Conservation (phyloP, 2,329 filamentous ascomycete species). For the Aspergillus tamarii region DNA sequence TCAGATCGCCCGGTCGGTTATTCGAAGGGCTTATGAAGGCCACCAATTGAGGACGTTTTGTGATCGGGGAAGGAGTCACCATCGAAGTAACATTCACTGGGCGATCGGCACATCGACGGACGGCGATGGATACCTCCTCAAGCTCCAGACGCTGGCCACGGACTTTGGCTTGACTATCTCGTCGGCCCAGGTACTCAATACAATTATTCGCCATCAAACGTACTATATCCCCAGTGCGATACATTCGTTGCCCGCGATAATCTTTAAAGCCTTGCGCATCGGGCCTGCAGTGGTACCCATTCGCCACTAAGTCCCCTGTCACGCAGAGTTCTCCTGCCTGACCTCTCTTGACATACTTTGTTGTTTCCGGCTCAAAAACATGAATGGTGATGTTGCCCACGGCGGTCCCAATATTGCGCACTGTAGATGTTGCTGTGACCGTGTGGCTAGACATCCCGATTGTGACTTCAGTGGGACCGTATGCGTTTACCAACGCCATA, state of each 20-base stretch:
- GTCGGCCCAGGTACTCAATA: slow-evolving; percentile 15
- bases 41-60: slow-evolving; percentile 18
- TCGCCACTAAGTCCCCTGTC: slow-evolving; percentile 12
- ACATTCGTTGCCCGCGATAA: slow-evolving; percentile 12
- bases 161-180: slow-evolving; percentile 14
- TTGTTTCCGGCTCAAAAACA: slow-evolving; percentile 10
- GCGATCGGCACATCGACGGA: slow-evolving; percentile 12
- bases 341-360: slow-evolving; percentile 11
- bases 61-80: slow-evolving; percentile 18
- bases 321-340: slow-evolving; percentile 21
- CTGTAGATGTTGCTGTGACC: slow-evolving; percentile 7
- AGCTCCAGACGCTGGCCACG: slow-evolving; percentile 17
- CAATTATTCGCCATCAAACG: slow-evolving; percentile 18
- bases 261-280: slow-evolving; percentile 12
- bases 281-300: slow-evolving; percentile 1
- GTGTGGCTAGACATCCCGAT: slow-evolving; percentile 16
- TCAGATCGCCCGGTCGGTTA: neutral
- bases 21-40: slow-evolving; percentile 14
- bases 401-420: slow-evolving; percentile 16
- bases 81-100: slow-evolving; percentile 20
- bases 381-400: slow-evolving; percentile 17
- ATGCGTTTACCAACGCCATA: slow-evolving; percentile 17
- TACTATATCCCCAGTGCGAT: slow-evolving; percentile 17
- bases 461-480: slow-evolving; percentile 20
- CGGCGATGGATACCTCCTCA: slow-evolving; percentile 13